phyloP scores from a whole-genome alignment of 306 rosid species.

The Medicago ruthenica region DNA sequence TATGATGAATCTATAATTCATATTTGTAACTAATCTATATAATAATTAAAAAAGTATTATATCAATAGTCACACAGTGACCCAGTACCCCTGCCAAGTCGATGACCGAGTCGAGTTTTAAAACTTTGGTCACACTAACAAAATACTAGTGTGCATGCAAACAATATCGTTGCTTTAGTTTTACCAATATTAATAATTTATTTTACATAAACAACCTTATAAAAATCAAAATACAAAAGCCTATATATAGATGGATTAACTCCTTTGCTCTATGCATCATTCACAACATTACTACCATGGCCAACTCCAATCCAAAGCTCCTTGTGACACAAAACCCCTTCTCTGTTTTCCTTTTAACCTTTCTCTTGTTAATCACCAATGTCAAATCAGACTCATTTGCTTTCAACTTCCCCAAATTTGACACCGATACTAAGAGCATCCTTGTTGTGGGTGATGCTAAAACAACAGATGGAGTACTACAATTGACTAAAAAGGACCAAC shows the following conservation, averaged over 20 bases:
- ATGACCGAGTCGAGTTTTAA: no score
- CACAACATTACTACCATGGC: constrained; percentile 38
- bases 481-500: constrained; percentile 28
- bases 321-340: neutral
- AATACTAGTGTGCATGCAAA: no score
- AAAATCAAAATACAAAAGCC: neutral
- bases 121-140: no score
- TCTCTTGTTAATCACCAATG: constrained; percentile 16
- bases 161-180: no score
- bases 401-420: constrained; percentile 27
- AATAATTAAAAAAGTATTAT: no score
- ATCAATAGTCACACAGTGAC: no score
- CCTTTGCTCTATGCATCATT: constrained; percentile 18
- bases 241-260: constrained; percentile 15
- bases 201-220: neutral
- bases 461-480: neutral
- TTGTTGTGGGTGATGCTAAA: neutral
- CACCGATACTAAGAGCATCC: neutral
- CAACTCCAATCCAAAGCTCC: constrained; percentile 5
- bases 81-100: no score
- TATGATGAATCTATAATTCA: no score
- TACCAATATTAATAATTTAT: neutral
- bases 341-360: neutral
- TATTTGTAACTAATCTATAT: no score
- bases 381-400: constrained; percentile 31